Percentiles rank a stretch among this genome's conserved stretches.
These are phyloP conservation scores for Coemansia sp. DNA, from an alignment of 192 early-diverging fungal species.

Conservation along the genomic window DNA sequence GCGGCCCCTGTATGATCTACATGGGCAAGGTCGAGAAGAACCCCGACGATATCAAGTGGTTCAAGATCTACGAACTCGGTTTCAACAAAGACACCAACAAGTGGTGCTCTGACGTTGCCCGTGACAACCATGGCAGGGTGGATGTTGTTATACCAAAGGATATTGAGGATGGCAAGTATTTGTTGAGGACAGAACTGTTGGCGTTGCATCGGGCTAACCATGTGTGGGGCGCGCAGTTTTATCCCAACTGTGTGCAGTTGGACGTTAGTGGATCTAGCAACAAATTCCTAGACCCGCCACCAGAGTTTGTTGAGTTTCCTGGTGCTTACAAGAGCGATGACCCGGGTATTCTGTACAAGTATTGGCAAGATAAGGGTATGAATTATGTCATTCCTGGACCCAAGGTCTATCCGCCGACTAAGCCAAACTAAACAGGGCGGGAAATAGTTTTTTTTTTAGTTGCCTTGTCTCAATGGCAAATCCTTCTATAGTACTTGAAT, in stretches of 20 bases:
- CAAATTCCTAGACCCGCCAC: neutral
- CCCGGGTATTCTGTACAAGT: slow-evolving; percentile 10
- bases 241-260: slow-evolving; percentile 3
- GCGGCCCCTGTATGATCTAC: slow-evolving; percentile 23
- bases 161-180: slow-evolving; percentile 6
- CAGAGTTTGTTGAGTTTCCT: slow-evolving; percentile 5
- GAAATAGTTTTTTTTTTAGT: too few species aligned
- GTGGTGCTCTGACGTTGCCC: slow-evolving; percentile 11
- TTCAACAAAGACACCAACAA: neutral
- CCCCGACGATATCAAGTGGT: slow-evolving; percentile 9
- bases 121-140: neutral
- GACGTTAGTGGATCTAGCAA: neutral
- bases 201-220: slow-evolving; percentile 5
- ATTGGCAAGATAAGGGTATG: neutral
- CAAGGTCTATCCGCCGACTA: neutral
- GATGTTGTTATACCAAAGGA: neutral
- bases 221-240: neutral
- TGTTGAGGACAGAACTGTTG: slow-evolving; percentile 9
- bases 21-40: slow-evolving; percentile 1
- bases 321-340: slow-evolving; percentile 16
- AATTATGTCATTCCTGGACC: slow-evolving; percentile 23
- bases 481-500: too few species aligned
- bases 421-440: neutral
- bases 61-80: slow-evolving; percentile 13
- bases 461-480: too few species aligned